Evolutionary conservation across 129 eudicot species (phyloP).

Genomic region (Dittrichia graveolens): DNA sequence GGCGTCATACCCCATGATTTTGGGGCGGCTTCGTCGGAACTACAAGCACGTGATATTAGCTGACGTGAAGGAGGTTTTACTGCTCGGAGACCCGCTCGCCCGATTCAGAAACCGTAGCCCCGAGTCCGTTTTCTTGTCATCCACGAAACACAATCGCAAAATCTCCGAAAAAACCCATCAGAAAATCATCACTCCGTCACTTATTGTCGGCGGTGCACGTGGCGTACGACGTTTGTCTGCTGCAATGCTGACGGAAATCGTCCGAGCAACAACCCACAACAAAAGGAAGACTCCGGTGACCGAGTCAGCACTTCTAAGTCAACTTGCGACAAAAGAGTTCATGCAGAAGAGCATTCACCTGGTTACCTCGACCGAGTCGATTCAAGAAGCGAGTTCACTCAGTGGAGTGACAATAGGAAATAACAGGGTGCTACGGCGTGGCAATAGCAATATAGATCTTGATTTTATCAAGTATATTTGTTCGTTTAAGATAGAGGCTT

Average conservation of each 20-base stretch:
- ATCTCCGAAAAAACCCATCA: conserved; percentile 35
- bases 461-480: conserved; percentile 63
- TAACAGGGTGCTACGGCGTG: conserved; percentile 47
- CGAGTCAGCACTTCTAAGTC: conserved; percentile 65
- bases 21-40: conserved; percentile 72
- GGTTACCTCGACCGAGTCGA: conserved; percentile 51
- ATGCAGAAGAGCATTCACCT: conserved; percentile 49
- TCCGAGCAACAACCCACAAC: conserved; percentile 44
- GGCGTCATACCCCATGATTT: conserved; percentile 82
- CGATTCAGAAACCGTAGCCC: conserved; percentile 57
- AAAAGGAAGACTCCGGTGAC: conserved; percentile 56
- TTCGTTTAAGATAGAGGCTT: conserved; percentile 55
- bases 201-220: conserved; percentile 67
- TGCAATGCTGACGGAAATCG: conserved; percentile 69
- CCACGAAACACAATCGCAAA: conserved; percentile 46
- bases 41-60: conserved; percentile 71
- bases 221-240: conserved; percentile 69
- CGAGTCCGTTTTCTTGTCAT: conserved; percentile 57
- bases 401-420: conserved; percentile 36
- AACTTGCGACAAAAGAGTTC: conserved; percentile 52
- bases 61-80: conserved; percentile 56
- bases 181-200: conserved; percentile 39
- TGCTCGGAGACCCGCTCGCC: conserved; percentile 68
- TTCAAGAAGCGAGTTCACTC: conserved; percentile 73
- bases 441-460: conserved; percentile 62